Evolutionary conservation across 2,329 filamentous ascomycete genomes (phyloP).

Genomic region (Apiospora koreana): DNA sequence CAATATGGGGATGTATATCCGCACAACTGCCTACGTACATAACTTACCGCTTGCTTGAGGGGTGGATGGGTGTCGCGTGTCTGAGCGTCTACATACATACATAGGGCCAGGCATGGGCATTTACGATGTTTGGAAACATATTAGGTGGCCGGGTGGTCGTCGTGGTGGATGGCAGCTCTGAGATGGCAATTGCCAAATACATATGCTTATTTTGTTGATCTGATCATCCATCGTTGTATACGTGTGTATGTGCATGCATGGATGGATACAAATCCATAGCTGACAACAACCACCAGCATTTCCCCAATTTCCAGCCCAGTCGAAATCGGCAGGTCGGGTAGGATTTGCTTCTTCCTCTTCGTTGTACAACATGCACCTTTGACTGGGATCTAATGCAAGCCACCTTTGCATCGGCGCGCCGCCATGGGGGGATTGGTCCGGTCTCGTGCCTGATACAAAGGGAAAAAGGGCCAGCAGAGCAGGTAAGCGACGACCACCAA

Average conservation of each 20-base stretch:
- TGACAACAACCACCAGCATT: no score
- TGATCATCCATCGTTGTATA: background rate
- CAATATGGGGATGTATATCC: background rate
- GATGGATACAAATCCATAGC: no score
- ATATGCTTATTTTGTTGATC: background rate
- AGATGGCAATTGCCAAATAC: background rate
- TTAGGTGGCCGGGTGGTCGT: background rate
- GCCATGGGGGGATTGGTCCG: background rate
- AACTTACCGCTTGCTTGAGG: background rate
- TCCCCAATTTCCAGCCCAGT: background rate
- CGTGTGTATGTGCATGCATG: background rate
- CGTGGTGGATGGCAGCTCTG: background rate
- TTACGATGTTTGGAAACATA: no score
- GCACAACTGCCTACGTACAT: background rate
- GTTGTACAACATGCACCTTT: slow-evolving; percentile 9
- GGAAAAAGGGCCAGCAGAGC: no score
- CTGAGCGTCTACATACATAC: background rate
- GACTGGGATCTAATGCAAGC: slow-evolving; percentile 8
- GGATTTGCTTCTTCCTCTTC: background rate
- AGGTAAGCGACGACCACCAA: background rate
- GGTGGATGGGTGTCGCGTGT: background rate
- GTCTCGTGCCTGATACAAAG: background rate
- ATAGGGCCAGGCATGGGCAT: no score
- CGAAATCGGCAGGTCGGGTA: background rate
- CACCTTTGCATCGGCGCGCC: background rate